These are phyloP conservation scores for Leccinum barrowsii DNA, from an alignment of 768 basidiomycete species.

Conservation along the genomic window DNA sequence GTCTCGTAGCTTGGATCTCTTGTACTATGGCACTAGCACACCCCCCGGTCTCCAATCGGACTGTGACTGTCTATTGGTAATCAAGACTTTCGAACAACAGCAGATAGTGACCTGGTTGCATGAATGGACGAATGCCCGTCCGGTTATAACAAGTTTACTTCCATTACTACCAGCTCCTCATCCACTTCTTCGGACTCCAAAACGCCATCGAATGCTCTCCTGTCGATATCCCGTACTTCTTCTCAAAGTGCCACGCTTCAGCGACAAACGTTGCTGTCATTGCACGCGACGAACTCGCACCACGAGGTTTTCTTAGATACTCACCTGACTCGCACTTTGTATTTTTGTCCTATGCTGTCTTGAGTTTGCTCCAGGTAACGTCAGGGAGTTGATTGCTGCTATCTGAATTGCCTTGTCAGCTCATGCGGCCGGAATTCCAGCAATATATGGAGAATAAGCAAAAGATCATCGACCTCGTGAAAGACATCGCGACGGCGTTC, in stretches of 20 bases:
- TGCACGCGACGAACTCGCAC: conserved; percentile 79
- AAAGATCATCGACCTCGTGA: conserved; percentile 64
- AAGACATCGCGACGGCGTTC: conserved; percentile 77
- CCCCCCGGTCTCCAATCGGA: conserved; percentile 80
- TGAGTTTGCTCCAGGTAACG: conserved; percentile 84
- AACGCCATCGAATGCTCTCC: conserved; percentile 79
- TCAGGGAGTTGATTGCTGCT: background rate
- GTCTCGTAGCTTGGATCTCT: conserved; percentile 82
- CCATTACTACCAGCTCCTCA: conserved; percentile 80
- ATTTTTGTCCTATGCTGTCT: conserved; percentile 86
- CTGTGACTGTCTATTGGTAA: conserved; percentile 80
- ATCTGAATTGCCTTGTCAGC: conserved; percentile 39
- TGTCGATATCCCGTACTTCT: conserved; percentile 80
- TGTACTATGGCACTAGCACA: conserved; percentile 80
- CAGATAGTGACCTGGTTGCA: conserved; percentile 63
- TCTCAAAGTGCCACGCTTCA: conserved; percentile 69
- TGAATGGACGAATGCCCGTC: conserved; percentile 41
- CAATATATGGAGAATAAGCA: conserved; percentile 72
- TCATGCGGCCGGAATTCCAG: conserved; percentile 81
- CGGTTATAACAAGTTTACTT: conserved; percentile 50
- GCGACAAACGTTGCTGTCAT: conserved; percentile 68
- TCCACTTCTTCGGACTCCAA: conserved; percentile 95
- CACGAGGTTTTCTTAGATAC: conserved; percentile 74
- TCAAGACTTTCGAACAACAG: conserved; percentile 73
- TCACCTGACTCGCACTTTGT: conserved; percentile 91